phyloP scores from a whole-genome alignment of 768 basidiomycete genomes.

The Leccinum boreale region DNA sequence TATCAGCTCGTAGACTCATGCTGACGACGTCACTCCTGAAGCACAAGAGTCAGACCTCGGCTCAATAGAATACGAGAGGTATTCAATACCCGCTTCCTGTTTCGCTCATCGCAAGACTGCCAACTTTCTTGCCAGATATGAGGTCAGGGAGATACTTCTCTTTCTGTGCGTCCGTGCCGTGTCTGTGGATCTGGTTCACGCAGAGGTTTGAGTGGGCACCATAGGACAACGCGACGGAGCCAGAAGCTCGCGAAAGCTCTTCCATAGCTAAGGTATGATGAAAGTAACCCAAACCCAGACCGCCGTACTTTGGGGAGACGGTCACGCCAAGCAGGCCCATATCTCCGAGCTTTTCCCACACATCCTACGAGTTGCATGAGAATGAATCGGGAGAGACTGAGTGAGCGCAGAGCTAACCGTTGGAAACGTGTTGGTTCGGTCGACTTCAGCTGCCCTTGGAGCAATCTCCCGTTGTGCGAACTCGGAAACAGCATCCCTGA shows the following conservation, averaged over 20 bases:
- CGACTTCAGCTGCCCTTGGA: conserved; percentile 82
- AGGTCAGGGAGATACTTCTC: conserved; percentile 76
- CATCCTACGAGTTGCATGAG: conserved; percentile 47
- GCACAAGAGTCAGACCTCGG: not conserved
- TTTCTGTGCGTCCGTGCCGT: conserved; percentile 83
- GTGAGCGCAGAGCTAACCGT: conserved; percentile 39
- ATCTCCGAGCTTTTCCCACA: conserved; percentile 85
- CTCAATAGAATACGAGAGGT: not conserved
- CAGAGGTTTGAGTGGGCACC: conserved; percentile 92
- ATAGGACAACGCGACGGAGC: conserved; percentile 88
- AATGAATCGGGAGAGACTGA: not conserved
- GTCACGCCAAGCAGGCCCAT: conserved; percentile 94
- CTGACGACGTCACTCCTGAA: conserved; percentile 83
- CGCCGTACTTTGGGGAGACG: conserved; percentile 76
- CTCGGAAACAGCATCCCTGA: conserved; percentile 71
- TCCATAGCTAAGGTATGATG: conserved; percentile 94
- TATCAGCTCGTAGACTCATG: conserved; percentile 83
- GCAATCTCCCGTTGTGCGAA: conserved; percentile 85
- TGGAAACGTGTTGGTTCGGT: conserved; percentile 82
- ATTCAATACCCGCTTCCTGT: conserved; percentile 62
- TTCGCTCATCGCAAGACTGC: conserved; percentile 94
- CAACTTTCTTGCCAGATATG: conserved; percentile 77
- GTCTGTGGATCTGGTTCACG: conserved; percentile 79
- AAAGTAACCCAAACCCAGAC: conserved; percentile 79
- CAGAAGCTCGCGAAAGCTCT: conserved; percentile 85